These are phyloP conservation scores for Pelargonium australe DNA, from an alignment of 441 rosid species.

Conservation along the genomic window DNA sequence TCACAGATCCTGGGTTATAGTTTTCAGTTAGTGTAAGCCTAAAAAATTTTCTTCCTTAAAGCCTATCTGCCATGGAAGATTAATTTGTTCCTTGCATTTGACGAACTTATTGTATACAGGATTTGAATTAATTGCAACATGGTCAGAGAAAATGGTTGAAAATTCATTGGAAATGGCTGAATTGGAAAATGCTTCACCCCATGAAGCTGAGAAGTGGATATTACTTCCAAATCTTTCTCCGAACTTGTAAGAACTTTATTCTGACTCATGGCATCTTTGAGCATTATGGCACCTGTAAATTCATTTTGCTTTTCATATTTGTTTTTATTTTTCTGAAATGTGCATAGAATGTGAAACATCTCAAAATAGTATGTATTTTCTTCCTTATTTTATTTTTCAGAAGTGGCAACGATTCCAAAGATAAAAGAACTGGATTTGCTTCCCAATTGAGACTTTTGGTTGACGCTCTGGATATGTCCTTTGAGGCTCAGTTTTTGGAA, in stretches of 20 bases:
- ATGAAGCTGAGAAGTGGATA: conserved; percentile 88
- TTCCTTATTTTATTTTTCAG: conserved; percentile 23
- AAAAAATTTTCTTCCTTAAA: conserved; percentile 14
- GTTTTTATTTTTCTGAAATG: background rate
- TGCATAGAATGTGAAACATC: conserved; percentile 14
- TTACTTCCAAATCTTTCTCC: conserved; percentile 58
- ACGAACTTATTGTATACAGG: conserved; percentile 42
- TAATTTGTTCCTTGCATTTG: conserved; percentile 20
- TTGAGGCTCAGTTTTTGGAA: conserved; percentile 80
- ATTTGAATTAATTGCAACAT: conserved; percentile 60
- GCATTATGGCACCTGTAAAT: conserved; percentile 19
- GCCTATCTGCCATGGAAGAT: conserved; percentile 6
- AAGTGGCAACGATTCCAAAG: conserved; percentile 46
- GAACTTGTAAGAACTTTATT: conserved; percentile 52
- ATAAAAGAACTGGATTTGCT: conserved; percentile 64
- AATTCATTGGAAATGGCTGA: conserved; percentile 96
- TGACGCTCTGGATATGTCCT: conserved; percentile 64
- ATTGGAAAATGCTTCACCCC: conserved; percentile 86
- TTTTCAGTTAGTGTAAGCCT: conserved; percentile 16
- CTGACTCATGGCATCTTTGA: conserved; percentile 12
- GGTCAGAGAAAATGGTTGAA: conserved; percentile 71
- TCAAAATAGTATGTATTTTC: background rate
- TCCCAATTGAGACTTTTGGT: conserved; percentile 78
- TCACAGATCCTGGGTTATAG: conserved; percentile 10
- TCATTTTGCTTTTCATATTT: conserved; percentile 6